Evolutionary conservation across 495 filamentous ascomycete genomes (phyloP).

Genomic region (Articulospora tetracladia): DNA sequence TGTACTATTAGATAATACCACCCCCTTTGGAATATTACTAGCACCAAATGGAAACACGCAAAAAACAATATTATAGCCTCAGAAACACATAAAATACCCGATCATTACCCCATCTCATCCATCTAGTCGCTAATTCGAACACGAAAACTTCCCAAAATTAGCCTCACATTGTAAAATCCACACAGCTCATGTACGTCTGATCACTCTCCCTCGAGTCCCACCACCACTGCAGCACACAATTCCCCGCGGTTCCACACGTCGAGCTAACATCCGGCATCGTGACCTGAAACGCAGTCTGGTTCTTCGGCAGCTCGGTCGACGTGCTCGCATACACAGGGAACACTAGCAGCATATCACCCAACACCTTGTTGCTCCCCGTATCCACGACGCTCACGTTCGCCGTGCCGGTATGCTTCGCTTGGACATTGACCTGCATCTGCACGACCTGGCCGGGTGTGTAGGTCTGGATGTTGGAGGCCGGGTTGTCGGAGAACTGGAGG

Average conservation of each 20-base stretch:
- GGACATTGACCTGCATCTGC: slow-evolving; percentile 44
- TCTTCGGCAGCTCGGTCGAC: slow-evolving; percentile 39
- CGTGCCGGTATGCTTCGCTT: slow-evolving; percentile 10
- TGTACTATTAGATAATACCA: too few species aligned
- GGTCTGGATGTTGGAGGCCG: slow-evolving; percentile 52
- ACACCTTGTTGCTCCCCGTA: slow-evolving; percentile 10
- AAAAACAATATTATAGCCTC: too few species aligned
- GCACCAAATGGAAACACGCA: too few species aligned
- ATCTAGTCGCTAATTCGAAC: not conserved
- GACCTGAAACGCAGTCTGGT: slow-evolving; percentile 61
- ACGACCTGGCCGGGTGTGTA: slow-evolving; percentile 59
- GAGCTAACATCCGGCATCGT: slow-evolving; percentile 58
- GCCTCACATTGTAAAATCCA: slow-evolving; percentile 42
- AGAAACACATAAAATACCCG: too few species aligned
- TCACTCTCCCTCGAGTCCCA: slow-evolving; percentile 63
- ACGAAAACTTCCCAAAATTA: not conserved
- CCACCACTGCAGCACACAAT: slow-evolving; percentile 65
- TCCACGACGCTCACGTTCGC: slow-evolving; percentile 17
- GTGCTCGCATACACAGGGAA: slow-evolving; percentile 40
- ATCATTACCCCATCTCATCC: not conserved
- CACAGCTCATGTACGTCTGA: slow-evolving; percentile 71
- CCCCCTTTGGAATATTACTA: too few species aligned
- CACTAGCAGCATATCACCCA: slow-evolving; percentile 5
- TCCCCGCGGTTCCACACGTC: slow-evolving; percentile 55
- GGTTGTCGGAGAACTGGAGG: slow-evolving; percentile 67